These are phyloP conservation scores for Hemileccinum rubropunctum DNA, from an alignment of 768 basidiomycete species.

Conservation along the genomic window DNA sequence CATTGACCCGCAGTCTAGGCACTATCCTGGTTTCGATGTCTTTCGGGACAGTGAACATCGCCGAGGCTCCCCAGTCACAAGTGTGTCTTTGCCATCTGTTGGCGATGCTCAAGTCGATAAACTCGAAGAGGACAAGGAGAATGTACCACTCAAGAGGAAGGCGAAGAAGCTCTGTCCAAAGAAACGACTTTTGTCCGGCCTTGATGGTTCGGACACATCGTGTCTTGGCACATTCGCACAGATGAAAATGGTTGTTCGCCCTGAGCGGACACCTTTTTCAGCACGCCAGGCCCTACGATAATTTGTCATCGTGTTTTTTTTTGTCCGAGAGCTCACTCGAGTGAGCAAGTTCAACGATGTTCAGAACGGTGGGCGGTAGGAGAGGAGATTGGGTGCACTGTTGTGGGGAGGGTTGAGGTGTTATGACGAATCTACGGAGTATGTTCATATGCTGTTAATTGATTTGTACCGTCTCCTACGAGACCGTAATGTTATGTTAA, in stretches of 20 bases:
- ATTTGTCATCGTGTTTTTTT: not conserved
- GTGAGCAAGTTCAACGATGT: not conserved
- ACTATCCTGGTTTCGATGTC: constrained; percentile 67
- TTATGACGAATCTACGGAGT: constrained; percentile 14
- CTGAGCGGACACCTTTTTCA: constrained; percentile 15
- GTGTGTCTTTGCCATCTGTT: constrained; percentile 2
- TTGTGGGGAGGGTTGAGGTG: constrained; percentile 1
- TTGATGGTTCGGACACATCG: constrained; percentile 3
- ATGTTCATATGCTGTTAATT: constrained; percentile 29
- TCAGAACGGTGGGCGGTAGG: not conserved
- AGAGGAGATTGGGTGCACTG: constrained; percentile 3
- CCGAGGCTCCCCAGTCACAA: constrained; percentile 1
- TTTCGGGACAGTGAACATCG: constrained; percentile 42
- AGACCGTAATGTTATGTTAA: constrained; percentile 30
- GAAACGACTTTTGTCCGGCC: constrained; percentile 14
- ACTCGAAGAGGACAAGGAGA: constrained; percentile 56
- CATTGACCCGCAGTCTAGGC: constrained; percentile 52
- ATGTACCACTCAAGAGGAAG: constrained; percentile 48
- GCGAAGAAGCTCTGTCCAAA: constrained; percentile 38
- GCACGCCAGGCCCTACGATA: constrained; percentile 20
- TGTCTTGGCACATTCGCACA: constrained; percentile 3
- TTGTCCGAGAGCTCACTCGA: not conserved
- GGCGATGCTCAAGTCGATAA: constrained; percentile 5
- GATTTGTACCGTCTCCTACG: constrained; percentile 30
- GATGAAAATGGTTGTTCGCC: constrained; percentile 7